Evolutionary conservation across 192 early-diverging fungal genomes (phyloP).

Genomic region (Coemansia sp.): DNA sequence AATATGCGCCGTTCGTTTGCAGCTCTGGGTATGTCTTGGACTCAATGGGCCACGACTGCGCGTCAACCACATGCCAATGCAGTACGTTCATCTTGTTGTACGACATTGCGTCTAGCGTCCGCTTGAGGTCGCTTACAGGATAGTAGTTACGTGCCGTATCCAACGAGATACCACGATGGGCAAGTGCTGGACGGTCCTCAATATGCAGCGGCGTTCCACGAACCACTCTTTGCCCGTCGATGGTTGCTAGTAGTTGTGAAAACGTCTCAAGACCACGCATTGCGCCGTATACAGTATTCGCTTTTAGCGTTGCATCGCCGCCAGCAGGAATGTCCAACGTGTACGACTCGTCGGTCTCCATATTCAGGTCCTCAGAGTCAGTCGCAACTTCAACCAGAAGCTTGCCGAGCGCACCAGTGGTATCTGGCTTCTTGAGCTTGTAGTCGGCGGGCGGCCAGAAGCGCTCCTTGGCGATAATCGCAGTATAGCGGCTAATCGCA

Average conservation of each 20-base stretch:
- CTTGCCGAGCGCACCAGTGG: constrained; percentile 24
- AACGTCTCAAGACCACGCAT: constrained; percentile 72
- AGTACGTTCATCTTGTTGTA: constrained; percentile 76
- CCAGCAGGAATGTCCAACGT: constrained; percentile 59
- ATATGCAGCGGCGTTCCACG: constrained; percentile 61
- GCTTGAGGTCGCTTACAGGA: constrained; percentile 57
- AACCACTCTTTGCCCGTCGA: constrained; percentile 49
- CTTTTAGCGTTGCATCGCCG: constrained; percentile 57
- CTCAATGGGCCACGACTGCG: constrained; percentile 72
- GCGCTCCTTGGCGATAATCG: constrained; percentile 47
- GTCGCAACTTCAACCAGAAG: constrained; percentile 55
- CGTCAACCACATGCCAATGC: constrained; percentile 77
- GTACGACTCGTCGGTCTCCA: constrained; percentile 72
- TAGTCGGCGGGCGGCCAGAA: constrained; percentile 56
- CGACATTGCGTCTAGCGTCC: constrained; percentile 68
- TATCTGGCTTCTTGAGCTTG: constrained; percentile 15
- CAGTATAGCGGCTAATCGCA: constrained; percentile 55
- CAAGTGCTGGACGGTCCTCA: constrained; percentile 61
- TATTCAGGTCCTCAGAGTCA: constrained; percentile 51
- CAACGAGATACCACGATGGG: constrained; percentile 68
- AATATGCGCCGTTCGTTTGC: constrained; percentile 65
- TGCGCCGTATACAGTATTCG: constrained; percentile 67
- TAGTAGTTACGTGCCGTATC: constrained; percentile 73
- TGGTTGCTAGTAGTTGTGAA: constrained; percentile 62
- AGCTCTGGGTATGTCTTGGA: constrained; percentile 64